Conservation (phyloP, 352 stramenopile genomes). For the Pelagophyceae sp. region DNA sequence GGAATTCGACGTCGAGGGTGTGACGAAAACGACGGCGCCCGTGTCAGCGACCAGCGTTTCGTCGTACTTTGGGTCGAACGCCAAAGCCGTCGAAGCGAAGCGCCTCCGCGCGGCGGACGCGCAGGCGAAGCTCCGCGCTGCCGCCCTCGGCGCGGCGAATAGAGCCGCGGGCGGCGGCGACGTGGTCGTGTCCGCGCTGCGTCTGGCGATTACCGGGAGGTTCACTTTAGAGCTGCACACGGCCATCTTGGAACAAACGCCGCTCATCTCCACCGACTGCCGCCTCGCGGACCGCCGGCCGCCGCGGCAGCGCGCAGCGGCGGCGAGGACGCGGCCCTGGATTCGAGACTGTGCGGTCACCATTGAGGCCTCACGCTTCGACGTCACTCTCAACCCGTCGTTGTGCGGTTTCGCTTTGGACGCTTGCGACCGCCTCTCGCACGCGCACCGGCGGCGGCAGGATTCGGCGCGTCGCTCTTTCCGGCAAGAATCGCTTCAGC, state of each 20-base stretch:
- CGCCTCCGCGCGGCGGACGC: too few species aligned
- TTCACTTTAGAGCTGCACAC: background rate
- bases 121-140: too few species aligned
- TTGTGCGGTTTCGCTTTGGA: background rate
- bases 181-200: background rate
- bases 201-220: background rate
- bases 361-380: background rate
- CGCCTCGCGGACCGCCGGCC: background rate
- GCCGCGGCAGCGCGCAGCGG: background rate
- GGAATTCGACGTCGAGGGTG: too few species aligned
- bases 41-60: too few species aligned
- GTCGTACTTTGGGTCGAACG: too few species aligned
- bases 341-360: background rate
- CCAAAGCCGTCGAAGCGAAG: background rate
- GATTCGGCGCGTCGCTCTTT: background rate
- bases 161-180: background rate
- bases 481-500: too few species aligned
- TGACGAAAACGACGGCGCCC: too few species aligned
- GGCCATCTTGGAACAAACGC: background rate
- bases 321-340: background rate
- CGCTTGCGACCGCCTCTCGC: background rate
- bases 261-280: background rate
- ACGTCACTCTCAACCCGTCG: background rate
- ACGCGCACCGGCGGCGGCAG: slow-evolving; percentile 5
- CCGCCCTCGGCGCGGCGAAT: too few species aligned